A percentile compares a stretch with the other conserved stretches of the same genome.
These are phyloP conservation scores for bread wheat (Triticum aestivum) DNA, from an alignment of 176 grass and related monocot species.

Conservation along the genomic window DNA sequence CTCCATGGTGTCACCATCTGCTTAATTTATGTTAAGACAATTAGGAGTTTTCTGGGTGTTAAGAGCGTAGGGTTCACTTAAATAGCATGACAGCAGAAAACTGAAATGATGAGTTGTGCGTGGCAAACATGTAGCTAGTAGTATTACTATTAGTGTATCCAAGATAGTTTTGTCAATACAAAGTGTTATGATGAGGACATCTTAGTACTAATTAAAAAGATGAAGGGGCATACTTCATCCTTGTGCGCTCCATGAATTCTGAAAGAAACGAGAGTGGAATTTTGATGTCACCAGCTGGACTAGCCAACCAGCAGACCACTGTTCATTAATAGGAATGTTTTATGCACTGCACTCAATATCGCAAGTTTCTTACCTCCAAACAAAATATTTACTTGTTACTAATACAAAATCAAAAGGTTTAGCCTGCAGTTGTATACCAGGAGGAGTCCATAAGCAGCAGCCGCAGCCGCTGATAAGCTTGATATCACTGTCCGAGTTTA, in stretches of 20 bases:
- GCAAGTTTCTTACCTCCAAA: no score
- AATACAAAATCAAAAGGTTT: no score
- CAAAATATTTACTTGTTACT: no score
- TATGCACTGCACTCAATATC: background rate
- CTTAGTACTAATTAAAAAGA: no score
- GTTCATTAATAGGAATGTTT: conserved; percentile 26
- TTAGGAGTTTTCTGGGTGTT: background rate
- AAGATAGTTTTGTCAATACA: no score
- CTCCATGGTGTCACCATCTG: background rate
- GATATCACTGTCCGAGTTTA: conserved; percentile 30
- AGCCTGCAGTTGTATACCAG: background rate
- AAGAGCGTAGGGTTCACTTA: background rate
- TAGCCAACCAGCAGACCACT: background rate
- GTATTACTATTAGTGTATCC: no score
- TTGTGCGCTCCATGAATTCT: background rate
- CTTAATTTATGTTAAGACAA: background rate
- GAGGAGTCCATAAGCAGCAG: background rate
- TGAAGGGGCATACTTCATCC: background rate
- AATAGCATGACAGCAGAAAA: no score
- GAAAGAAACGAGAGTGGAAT: background rate
- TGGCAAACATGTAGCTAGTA: no score
- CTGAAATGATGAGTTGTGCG: no score
- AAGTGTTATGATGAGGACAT: no score
- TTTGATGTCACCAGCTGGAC: conserved; percentile 12
- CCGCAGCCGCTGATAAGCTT: background rate